Conservation (phyloP, 2,329 filamentous ascomycete genomes). For the Dactylellina parvicollis region DNA sequence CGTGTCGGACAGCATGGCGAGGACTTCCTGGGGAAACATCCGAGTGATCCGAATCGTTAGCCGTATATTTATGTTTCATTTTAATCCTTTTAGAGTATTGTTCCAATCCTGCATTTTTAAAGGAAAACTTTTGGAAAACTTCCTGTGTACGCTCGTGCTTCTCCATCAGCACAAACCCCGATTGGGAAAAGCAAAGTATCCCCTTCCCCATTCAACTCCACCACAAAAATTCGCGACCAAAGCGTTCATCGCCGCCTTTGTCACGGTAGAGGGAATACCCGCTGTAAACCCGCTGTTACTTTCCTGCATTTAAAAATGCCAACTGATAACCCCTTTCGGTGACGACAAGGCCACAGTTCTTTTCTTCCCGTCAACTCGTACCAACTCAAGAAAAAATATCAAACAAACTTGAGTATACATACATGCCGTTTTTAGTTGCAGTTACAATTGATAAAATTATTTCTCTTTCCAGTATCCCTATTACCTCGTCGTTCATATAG, state of each 20-base stretch:
- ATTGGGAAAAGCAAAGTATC: constrained; percentile 17
- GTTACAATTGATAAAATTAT: constrained; percentile 58
- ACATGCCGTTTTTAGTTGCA: too few relatives aligned
- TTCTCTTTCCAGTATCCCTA: constrained; percentile 38
- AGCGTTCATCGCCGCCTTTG: constrained; percentile 62
- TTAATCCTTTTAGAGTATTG: too few relatives aligned
- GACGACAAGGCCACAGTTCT: constrained; percentile 63
- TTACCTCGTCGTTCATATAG: constrained; percentile 46
- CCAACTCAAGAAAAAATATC: constrained; percentile 63
- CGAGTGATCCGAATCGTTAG: too few relatives aligned
- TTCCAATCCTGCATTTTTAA: too few relatives aligned
- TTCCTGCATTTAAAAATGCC: constrained; percentile 56
- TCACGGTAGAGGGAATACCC: constrained; percentile 60
- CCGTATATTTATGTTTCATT: too few relatives aligned
- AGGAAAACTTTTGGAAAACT: too few relatives aligned
- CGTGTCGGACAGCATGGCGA: neutral
- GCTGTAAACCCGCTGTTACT: constrained; percentile 37
- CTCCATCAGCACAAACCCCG: constrained; percentile 9
- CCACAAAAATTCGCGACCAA: constrained; percentile 62
- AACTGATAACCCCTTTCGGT: constrained; percentile 60
- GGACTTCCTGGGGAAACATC: neutral
- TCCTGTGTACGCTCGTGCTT: too few relatives aligned
- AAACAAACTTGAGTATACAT: too few relatives aligned
- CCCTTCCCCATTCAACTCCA: constrained; percentile 58
- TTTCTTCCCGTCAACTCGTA: constrained; percentile 61